Evolutionary conservation across 2,329 filamentous ascomycete genomes (phyloP).

Genomic region (Elsinoe fawcettii): DNA sequence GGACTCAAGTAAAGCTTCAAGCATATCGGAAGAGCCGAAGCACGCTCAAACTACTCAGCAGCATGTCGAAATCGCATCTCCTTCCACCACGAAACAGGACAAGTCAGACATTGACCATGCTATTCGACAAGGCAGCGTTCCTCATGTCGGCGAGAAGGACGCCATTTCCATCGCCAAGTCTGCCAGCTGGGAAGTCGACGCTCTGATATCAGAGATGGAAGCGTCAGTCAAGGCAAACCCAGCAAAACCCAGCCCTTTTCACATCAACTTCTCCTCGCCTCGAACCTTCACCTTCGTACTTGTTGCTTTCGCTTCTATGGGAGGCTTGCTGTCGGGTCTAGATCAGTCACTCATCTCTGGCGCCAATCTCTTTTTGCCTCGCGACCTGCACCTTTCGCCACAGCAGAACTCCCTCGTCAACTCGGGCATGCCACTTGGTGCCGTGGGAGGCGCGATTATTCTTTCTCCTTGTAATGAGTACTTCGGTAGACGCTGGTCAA

Average conservation of each 20-base stretch:
- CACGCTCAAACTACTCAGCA: not conserved
- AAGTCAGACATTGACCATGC: conserved; percentile 24
- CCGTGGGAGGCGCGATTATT: conserved; percentile 61
- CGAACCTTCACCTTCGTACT: conserved; percentile 60
- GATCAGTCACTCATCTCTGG: conserved; percentile 68
- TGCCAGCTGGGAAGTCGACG: conserved; percentile 38
- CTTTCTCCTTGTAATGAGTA: conserved; percentile 52
- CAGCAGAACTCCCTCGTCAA: conserved; percentile 59
- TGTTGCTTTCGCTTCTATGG: conserved; percentile 67
- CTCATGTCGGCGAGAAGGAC: conserved; percentile 25
- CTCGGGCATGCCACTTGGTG: conserved; percentile 63
- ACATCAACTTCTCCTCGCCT: conserved; percentile 54
- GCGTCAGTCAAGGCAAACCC: conserved; percentile 29
- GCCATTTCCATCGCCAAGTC: conserved; percentile 28
- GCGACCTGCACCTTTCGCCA: conserved; percentile 46
- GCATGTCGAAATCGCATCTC: not conserved
- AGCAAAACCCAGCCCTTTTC: conserved; percentile 39
- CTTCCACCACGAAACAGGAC: conserved; percentile 13
- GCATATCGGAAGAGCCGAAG: not conserved
- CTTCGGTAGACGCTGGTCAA: conserved; percentile 61
- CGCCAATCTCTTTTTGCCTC: conserved; percentile 59
- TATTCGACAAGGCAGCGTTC: conserved; percentile 25
- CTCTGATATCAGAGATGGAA: conserved; percentile 36
- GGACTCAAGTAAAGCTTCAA: not conserved
- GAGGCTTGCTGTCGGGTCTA: conserved; percentile 62